phyloP scores from a whole-genome alignment of 2,329 filamentous ascomycete genomes.

The Endothia cerciana region DNA sequence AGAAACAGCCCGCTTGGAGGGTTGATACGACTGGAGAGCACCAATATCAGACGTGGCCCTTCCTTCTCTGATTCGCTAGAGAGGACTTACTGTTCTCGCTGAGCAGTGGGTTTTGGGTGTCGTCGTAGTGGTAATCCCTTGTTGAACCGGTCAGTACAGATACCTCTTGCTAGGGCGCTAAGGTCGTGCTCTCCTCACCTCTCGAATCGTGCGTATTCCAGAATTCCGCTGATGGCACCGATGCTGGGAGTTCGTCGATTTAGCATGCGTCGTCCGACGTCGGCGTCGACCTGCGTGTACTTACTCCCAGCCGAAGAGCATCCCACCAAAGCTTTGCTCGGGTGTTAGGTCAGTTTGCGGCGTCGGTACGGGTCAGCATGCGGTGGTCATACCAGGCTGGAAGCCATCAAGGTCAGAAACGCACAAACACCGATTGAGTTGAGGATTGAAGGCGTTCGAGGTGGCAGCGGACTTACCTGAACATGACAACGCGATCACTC shows the following conservation, averaged over 20 bases:
- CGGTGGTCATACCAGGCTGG: slow-evolving; percentile 16
- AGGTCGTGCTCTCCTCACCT: slow-evolving; percentile 2
- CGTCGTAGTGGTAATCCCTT: slow-evolving; percentile 39
- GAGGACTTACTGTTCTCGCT: slow-evolving; percentile 53
- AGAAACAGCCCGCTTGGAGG: slow-evolving; percentile 70
- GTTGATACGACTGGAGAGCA: slow-evolving; percentile 63
- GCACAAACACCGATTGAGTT: not conserved
- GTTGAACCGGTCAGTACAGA: not conserved
- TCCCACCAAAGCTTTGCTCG: slow-evolving; percentile 61
- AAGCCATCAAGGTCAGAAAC: not conserved
- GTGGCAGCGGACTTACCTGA: slow-evolving; percentile 45
- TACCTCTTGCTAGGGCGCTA: not conserved
- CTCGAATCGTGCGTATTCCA: slow-evolving; percentile 37
- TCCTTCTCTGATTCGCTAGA: not conserved
- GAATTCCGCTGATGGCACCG: slow-evolving; percentile 69
- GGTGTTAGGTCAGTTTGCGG: not conserved
- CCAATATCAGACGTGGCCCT: not conserved
- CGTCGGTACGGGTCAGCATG: too few species aligned
- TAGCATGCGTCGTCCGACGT: slow-evolving; percentile 43
- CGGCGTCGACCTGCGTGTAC: slow-evolving; percentile 7
- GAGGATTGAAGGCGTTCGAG: not conserved
- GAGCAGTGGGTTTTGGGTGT: slow-evolving; percentile 7
- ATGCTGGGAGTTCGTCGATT: slow-evolving; percentile 46
- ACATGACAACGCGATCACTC: slow-evolving; percentile 65
- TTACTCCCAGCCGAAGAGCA: slow-evolving; percentile 51